Percentiles rank a stretch among this genome's conserved stretches.
Conservation (phyloP, 108 stramenopile species). For the Nitzschia sp. region DNA sequence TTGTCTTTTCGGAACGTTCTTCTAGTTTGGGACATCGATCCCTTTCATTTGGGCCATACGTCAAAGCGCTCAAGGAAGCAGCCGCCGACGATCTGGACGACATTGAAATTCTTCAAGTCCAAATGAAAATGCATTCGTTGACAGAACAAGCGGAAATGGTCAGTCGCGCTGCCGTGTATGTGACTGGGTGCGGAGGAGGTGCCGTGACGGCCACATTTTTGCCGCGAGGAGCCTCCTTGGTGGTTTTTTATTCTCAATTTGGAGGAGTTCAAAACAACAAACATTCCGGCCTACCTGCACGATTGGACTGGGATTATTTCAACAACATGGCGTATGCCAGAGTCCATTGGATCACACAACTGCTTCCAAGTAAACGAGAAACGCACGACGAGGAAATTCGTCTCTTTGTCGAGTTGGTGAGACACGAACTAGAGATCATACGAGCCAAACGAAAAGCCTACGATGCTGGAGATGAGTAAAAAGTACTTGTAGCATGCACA, state of each 20-base stretch:
- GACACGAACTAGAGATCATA: conserved; percentile 41
- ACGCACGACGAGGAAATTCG: conserved; percentile 1
- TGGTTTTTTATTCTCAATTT: conserved; percentile 37
- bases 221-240: conserved; percentile 41
- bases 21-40: conserved; percentile 30
- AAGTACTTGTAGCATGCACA: too few species aligned
- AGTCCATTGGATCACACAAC: conserved; percentile 42
- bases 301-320: conserved; percentile 63
- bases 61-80: conserved; percentile 19
- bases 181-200: conserved; percentile 53
- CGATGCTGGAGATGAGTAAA: too few species aligned
- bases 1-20: conserved; percentile 48
- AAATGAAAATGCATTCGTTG: conserved; percentile 16
- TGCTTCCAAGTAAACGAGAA: neutral
- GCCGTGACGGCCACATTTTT: conserved; percentile 59
- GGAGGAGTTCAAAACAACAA: conserved; percentile 31
- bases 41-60: conserved; percentile 34
- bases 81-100: neutral
- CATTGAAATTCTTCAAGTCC: neutral
- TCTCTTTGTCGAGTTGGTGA: conserved; percentile 34
- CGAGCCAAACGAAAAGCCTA: neutral
- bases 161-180: conserved; percentile 33
- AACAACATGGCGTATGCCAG: conserved; percentile 47
- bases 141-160: conserved; percentile 23
- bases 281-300: conserved; percentile 29